phyloP scores from a whole-genome alignment of 768 basidiomycete genomes.

The Collybia sp. region DNA sequence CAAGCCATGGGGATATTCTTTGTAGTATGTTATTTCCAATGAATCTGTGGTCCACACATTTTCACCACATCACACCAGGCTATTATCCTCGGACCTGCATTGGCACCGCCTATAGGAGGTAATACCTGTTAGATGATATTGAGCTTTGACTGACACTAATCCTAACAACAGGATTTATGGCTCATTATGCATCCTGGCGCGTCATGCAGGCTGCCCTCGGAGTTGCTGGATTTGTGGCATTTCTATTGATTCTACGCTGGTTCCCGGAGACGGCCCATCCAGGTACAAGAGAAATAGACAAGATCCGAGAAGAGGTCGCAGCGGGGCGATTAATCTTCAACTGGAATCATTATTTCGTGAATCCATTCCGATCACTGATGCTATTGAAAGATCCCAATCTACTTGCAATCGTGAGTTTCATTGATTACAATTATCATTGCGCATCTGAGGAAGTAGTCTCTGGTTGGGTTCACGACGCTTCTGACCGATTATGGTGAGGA shows the following conservation, averaged over 20 bases:
- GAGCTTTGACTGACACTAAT: slow-evolving; percentile 25
- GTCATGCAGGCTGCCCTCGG: slow-evolving; percentile 47
- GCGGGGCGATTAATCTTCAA: too few species aligned
- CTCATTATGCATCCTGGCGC: slow-evolving; percentile 67
- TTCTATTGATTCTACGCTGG: background rate
- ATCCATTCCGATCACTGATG: slow-evolving; percentile 49
- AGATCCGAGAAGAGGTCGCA: background rate
- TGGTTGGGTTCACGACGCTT: slow-evolving; percentile 14
- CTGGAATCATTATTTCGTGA: slow-evolving; percentile 31
- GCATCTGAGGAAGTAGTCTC: slow-evolving; percentile 12
- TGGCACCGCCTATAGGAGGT: slow-evolving; percentile 35
- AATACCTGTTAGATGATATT: slow-evolving; percentile 12
- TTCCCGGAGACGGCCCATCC: background rate
- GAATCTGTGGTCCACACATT: too few species aligned
- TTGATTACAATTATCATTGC: too few species aligned
- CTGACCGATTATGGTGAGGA: slow-evolving; percentile 7
- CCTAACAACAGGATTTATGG: slow-evolving; percentile 36
- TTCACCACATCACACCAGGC: background rate
- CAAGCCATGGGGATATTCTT: slow-evolving; percentile 43
- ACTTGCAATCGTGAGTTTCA: slow-evolving; percentile 40
- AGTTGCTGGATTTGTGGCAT: slow-evolving; percentile 4
- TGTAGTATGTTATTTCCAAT: background rate
- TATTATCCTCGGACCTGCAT: slow-evolving; percentile 5
- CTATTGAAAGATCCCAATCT: slow-evolving; percentile 60
- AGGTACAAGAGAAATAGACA: background rate